Base-by-base conservation (phyloP, 2,329 filamentous ascomycete genomes). In the Verticillium zaregamsianum region DNA sequence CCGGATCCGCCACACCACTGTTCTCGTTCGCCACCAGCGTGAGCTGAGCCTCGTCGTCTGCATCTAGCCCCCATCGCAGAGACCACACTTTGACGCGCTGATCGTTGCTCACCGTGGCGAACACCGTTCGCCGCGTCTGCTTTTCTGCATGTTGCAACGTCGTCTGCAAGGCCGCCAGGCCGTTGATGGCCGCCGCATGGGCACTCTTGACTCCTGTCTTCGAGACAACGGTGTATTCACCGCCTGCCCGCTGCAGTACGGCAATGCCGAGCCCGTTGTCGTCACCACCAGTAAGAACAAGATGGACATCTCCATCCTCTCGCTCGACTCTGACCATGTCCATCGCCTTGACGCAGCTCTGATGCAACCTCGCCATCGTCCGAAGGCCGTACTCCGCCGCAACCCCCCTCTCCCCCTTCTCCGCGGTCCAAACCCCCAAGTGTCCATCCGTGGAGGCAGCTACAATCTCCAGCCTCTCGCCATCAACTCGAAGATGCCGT, bases 381-480 rank as follows among this genome's bases (percentile, higher is more conserved):
- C 66, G 66, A 3, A 78, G 65, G 2, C 60, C 61, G 56, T 71
- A 77, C 11, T 66, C 62, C 23, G 59, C 58, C 3, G 58, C n/a
- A 9, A 59, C 52, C 20, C 39, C 52, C 40, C 5, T 20, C 33
- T n/a, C 17, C 2, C n/a, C 35, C 23, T 33, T 23, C 28, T 39
- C n/a, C 8, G 64, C 67, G 40, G 65, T 68, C 86, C 87, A 93
- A 0, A 90, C 67, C 0, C 85, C 85, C 20, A 96, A 69, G 67
- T 90, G 83, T 0, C 94, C 94, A 71, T 98, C 94, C 0, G 94
- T 97, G 2, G 90, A 89, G 1, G 89, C 86, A 2, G 91, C 92
- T 23, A 92, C 73, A 28, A 90, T 68, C 9, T 74, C 74, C 8
- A 79, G 65, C 2, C 69, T 66, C 28, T 62, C 32, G 11, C 63